A percentile compares a stretch with the other conserved stretches of the same genome.
phyloP scores from a whole-genome alignment of 345 rosid species.

The Abelmoschus esculentus region DNA sequence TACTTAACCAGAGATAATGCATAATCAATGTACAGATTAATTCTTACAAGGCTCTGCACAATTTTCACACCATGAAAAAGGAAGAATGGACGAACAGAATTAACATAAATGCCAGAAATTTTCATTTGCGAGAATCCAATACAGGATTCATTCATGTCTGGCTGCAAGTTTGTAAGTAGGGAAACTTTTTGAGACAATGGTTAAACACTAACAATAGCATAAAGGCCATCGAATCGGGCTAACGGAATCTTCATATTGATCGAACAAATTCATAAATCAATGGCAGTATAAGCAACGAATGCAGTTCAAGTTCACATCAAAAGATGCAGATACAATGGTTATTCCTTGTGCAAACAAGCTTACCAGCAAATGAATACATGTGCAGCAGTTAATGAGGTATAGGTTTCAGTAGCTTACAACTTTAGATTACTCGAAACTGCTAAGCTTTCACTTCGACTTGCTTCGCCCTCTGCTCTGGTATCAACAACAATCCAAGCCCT shows the following conservation, averaged over 20 bases:
- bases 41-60: not conserved
- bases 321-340: not conserved
- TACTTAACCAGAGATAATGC: too few species aligned
- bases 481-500: conserved; percentile 39
- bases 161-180: not conserved
- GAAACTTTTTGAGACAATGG: not conserved
- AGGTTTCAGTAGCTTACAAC: not conserved
- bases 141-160: not conserved
- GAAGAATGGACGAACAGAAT: not conserved
- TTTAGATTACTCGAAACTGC: conserved; percentile 6
- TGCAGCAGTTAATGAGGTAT: not conserved
- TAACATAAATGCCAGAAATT: not conserved
- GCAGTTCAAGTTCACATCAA: not conserved
- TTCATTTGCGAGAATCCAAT: not conserved
- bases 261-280: not conserved
- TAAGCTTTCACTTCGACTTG: conserved; percentile 58
- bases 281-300: not conserved
- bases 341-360: not conserved
- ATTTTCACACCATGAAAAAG: too few species aligned
- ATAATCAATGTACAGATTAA: not conserved
- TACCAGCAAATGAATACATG: not conserved
- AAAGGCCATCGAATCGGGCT: not conserved
- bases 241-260: not conserved
- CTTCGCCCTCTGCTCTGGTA: conserved; percentile 27
- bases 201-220: conserved; percentile 2